Evolutionary conservation across 345 rosid species (phyloP).

Genomic region (Salix dunnii): DNA sequence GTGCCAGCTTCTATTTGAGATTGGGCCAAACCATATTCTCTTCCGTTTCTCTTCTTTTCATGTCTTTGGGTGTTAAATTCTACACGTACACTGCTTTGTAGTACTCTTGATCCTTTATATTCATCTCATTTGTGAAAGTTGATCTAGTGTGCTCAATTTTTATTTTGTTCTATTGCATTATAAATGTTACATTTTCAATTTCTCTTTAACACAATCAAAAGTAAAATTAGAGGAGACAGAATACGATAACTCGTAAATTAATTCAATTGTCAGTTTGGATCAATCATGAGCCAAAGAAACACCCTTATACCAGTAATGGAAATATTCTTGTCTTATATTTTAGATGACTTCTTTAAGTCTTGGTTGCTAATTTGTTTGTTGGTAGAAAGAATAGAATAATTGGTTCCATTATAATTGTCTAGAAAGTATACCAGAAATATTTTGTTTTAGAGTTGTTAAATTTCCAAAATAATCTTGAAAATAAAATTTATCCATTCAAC

Average conservation of each 20-base stretch:
- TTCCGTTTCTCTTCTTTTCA: constrained; percentile 74
- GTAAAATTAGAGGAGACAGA: neutral
- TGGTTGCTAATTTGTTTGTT: neutral
- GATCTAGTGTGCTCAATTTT: neutral
- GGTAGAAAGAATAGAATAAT: neutral
- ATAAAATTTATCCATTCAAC: neutral
- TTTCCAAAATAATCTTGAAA: neutral
- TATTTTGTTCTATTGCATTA: neutral
- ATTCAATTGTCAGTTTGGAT: neutral
- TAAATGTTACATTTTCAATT: neutral
- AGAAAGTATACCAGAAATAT: neutral
- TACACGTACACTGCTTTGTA: constrained; percentile 89
- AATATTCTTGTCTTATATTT: neutral
- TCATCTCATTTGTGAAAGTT: neutral
- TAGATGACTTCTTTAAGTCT: neutral
- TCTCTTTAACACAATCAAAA: neutral
- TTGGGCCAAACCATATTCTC: constrained; percentile 75
- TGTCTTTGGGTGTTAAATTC: constrained; percentile 82
- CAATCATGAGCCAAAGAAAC: neutral
- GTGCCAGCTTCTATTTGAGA: constrained; percentile 72
- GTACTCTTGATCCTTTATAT: constrained; percentile 26
- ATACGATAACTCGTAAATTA: neutral
- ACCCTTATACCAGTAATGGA: neutral
- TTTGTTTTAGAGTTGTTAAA: neutral
- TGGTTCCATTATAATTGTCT: neutral